phyloP scores from a whole-genome alignment of 306 rosid genomes.

The Casuarina glauca region DNA sequence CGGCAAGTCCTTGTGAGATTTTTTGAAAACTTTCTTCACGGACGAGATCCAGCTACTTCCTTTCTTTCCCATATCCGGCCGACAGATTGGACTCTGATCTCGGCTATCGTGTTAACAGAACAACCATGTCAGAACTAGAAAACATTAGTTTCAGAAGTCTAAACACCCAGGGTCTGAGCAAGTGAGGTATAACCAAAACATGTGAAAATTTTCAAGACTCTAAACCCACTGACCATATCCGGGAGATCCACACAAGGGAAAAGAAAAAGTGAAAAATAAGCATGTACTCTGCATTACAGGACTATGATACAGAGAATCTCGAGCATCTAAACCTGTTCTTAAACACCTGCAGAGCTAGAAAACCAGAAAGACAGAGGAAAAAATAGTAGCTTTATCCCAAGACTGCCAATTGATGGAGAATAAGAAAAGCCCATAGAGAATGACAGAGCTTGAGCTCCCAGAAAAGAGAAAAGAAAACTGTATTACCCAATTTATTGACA shows the following conservation, averaged over 20 bases:
- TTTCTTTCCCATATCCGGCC: slow-evolving; percentile 80
- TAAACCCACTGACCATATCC: background rate
- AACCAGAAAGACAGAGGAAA: background rate
- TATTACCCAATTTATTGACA: background rate
- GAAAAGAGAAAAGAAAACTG: background rate
- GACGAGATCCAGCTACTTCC: slow-evolving; percentile 83
- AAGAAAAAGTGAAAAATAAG: background rate
- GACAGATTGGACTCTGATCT: slow-evolving; percentile 31
- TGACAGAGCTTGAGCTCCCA: background rate
- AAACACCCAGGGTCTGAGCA: background rate
- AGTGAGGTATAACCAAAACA: background rate
- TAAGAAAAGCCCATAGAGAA: background rate
- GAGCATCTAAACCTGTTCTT: too few relatives aligned
- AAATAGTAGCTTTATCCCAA: background rate
- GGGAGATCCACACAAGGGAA: background rate
- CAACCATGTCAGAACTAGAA: slow-evolving; percentile 22
- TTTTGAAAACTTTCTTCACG: slow-evolving; percentile 81
- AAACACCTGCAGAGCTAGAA: too few relatives aligned
- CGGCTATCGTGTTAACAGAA: slow-evolving; percentile 16
- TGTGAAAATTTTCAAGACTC: background rate
- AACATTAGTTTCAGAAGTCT: slow-evolving; percentile 9
- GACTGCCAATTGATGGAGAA: background rate
- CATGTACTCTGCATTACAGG: background rate
- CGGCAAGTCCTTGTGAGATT: slow-evolving; percentile 62
- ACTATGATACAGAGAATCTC: too few relatives aligned